Evolutionary conservation across 495 filamentous ascomycete genomes (phyloP), one percentile per base, ranked within the genome.

Genomic region (Penicillium soppii): DNA sequence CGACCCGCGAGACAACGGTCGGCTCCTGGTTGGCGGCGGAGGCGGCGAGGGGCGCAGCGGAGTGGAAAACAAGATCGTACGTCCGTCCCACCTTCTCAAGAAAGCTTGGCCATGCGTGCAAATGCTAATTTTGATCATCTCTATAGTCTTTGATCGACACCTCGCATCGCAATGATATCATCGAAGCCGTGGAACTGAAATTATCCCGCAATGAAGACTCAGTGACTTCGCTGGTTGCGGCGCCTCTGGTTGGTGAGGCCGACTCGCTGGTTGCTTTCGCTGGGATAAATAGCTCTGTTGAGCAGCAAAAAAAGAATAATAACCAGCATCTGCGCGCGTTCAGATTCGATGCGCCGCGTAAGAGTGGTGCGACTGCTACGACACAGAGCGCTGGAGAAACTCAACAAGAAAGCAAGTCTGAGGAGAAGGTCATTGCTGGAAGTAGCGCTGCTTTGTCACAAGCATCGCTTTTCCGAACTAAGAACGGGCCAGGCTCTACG

Each of bases 301-400:
- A 69, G 1, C 82, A 90, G 35, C 78, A 89, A 42, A 70, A 82
- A 57, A 82, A 82, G 50, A 89, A 88, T 23, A 89, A 85, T 61
- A 97, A 98, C 62, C 79, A 90, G 57, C 94, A 98, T 67, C 81
- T 97, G 49, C 79, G 92, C 39, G 77, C 90, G n/a, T 94, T 96
- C 58, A 65, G 75, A 37, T 75, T 92, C 51, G 72, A 79, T 41
- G 72, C 70, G 35, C 79, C 72, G 15, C 63, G 49, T 71, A 58
- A 62, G 54, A 49, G 32, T 16, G 36, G 38, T 35, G 8, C 45
- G 4, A 21, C 36, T 21, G 41, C 27, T 13, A 16, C 36, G 12
- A 35, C 53, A 35, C 59, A 51, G 35, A 40, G 35, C 25, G 23
- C 47, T 6, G 51, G 47, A 55, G 35, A 57, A 60, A 51, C 54